Evolutionary conservation across 2,329 filamentous ascomycete genomes (phyloP).

Genomic region (Aspergillus clavatus): DNA sequence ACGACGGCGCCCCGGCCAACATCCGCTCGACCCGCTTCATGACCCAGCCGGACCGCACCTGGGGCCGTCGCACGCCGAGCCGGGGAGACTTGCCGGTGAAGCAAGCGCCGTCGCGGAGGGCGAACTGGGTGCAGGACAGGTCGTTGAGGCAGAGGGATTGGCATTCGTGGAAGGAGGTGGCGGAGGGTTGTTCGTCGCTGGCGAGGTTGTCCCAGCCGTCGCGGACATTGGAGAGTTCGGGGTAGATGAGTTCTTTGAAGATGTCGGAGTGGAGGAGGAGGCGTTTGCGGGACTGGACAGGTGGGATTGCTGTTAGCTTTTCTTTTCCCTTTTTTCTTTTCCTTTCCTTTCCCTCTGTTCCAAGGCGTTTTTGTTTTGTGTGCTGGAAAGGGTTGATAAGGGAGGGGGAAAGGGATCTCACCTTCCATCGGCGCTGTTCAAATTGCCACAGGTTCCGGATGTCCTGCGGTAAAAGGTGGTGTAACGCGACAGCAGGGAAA

Average conservation of each 20-base stretch:
- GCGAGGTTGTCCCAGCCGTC: slow-evolving; percentile 36
- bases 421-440: slow-evolving; percentile 54
- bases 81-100: slow-evolving; percentile 29
- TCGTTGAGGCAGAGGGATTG: slow-evolving; percentile 23
- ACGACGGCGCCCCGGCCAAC: slow-evolving; percentile 25
- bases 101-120: slow-evolving; percentile 26
- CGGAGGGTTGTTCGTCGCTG: slow-evolving; percentile 25
- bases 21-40: slow-evolving; percentile 25
- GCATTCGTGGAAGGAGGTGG: slow-evolving; percentile 29
- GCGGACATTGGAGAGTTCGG: slow-evolving; percentile 26
- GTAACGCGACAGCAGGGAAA: slow-evolving; percentile 47
- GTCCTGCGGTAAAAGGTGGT: slow-evolving; percentile 44
- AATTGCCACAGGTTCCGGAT: slow-evolving; percentile 44
- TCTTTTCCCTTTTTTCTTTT: too few species aligned
- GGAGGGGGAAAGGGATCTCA: slow-evolving; percentile 36
- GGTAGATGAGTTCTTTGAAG: slow-evolving; percentile 35
- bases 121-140: slow-evolving; percentile 29
- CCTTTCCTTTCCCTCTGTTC: too few species aligned
- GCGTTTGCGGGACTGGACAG: slow-evolving; percentile 4
- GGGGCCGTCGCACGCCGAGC: slow-evolving; percentile 23
- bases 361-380: too few species aligned
- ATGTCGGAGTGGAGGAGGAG: slow-evolving; percentile 34
- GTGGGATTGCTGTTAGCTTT: not conserved
- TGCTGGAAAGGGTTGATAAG: too few species aligned
- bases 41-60: slow-evolving; percentile 31